phyloP scores from a whole-genome alignment of 352 stramenopile species.

The Globisporangium cylindrosporum region DNA sequence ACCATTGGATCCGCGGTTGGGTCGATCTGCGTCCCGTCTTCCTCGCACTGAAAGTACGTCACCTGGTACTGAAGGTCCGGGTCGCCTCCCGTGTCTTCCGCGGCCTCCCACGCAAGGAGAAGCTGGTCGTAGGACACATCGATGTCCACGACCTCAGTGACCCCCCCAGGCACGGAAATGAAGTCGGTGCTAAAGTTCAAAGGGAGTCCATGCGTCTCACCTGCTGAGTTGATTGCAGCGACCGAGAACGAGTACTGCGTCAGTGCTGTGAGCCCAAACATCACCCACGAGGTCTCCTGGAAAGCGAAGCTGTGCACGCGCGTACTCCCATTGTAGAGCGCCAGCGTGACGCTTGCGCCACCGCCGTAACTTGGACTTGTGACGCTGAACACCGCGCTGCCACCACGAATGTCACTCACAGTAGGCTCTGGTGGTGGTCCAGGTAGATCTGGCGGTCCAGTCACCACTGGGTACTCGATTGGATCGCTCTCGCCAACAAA shows the following conservation, averaged over 20 bases:
- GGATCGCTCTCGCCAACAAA: slow-evolving; percentile 20
- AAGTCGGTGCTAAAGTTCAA: slow-evolving; percentile 26
- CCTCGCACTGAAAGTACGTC: slow-evolving; percentile 34
- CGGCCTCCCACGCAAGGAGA: slow-evolving; percentile 30
- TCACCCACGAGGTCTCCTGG: slow-evolving; percentile 19
- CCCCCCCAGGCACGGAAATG: slow-evolving; percentile 36
- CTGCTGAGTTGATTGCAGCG: slow-evolving; percentile 33
- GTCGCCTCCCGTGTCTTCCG: slow-evolving; percentile 49
- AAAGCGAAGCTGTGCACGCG: slow-evolving; percentile 23
- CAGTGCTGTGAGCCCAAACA: slow-evolving; percentile 33
- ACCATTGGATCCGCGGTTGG: background rate
- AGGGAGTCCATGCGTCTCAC: slow-evolving; percentile 23
- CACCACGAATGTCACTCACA: slow-evolving; percentile 23
- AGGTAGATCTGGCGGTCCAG: slow-evolving; percentile 22
- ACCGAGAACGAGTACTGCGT: slow-evolving; percentile 42
- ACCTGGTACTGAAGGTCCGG: slow-evolving; percentile 36
- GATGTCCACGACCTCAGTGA: slow-evolving; percentile 23
- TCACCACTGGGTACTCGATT: slow-evolving; percentile 16
- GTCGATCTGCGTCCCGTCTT: slow-evolving; percentile 15
- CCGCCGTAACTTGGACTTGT: slow-evolving; percentile 33
- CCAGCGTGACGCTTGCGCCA: slow-evolving; percentile 32
- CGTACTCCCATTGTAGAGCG: slow-evolving; percentile 26
- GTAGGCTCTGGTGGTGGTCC: slow-evolving; percentile 17
- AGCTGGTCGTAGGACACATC: slow-evolving; percentile 37
- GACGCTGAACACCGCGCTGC: slow-evolving; percentile 22